phyloP scores from a whole-genome alignment of 2,329 filamentous ascomycete genomes.

The Trichoderma oligosporum region DNA sequence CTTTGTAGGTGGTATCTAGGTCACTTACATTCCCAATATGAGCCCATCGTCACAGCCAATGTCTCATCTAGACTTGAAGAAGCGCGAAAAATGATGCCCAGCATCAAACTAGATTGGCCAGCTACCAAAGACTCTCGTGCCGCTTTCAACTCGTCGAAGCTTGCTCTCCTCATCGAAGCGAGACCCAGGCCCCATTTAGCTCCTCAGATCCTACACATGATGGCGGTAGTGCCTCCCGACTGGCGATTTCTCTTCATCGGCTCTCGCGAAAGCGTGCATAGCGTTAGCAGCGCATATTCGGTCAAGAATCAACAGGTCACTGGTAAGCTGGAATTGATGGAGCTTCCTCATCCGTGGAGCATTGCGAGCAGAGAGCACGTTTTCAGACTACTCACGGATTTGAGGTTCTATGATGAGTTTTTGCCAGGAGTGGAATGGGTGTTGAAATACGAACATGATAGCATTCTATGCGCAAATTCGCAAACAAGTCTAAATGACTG shows the following conservation, averaged over 20 bases:
- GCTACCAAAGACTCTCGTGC: slow-evolving; percentile 31
- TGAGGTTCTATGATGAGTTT: slow-evolving; percentile 51
- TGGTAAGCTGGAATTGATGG: slow-evolving; percentile 50
- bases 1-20: slow-evolving; percentile 45
- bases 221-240: slow-evolving; percentile 52
- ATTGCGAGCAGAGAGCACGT: slow-evolving; percentile 47
- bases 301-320: slow-evolving; percentile 47
- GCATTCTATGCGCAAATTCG: slow-evolving; percentile 54
- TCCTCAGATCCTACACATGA: slow-evolving; percentile 54
- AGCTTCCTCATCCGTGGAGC: slow-evolving; percentile 46
- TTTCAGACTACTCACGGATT: slow-evolving; percentile 46
- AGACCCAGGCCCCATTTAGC: slow-evolving; percentile 47
- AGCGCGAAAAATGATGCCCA: slow-evolving; percentile 38
- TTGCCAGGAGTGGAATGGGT: slow-evolving; percentile 51
- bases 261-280: slow-evolving; percentile 44
- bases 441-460: slow-evolving; percentile 53
- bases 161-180: slow-evolving; percentile 55
- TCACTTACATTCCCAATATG: slow-evolving; percentile 33
- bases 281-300: slow-evolving; percentile 43
- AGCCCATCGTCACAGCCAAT: slow-evolving; percentile 39
- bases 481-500: slow-evolving; percentile 50
- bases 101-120: slow-evolving; percentile 40
- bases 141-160: slow-evolving; percentile 47
- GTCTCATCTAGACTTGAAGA: slow-evolving; percentile 39
- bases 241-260: slow-evolving; percentile 58